A percentile compares a stretch with the other conserved stretches of the same genome.
Evolutionary conservation across 176 grass and related monocot species (phyloP).

Genomic region (Eremochloa ophiuroides): DNA sequence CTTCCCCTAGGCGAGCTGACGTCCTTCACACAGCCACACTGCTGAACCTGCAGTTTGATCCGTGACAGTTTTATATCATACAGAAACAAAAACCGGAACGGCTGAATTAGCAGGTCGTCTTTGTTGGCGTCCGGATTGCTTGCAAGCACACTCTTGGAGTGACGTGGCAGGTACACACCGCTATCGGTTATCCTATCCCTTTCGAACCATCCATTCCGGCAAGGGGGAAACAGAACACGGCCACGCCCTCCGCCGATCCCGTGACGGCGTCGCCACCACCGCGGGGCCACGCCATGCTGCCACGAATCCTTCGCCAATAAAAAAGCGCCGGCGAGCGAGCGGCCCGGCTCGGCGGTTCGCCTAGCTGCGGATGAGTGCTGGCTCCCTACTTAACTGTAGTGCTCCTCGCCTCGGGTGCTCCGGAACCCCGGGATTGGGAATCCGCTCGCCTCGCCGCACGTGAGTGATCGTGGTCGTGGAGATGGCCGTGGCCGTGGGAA

Average conservation of each 20-base stretch:
- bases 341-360: too few species aligned
- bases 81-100: too few species aligned
- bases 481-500: slow-evolving; percentile 43
- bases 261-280: too few species aligned
- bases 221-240: not conserved
- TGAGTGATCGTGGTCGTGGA: too few species aligned
- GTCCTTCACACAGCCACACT: too few species aligned
- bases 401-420: not conserved
- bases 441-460: not conserved
- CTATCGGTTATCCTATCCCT: not conserved
- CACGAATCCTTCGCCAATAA: not conserved
- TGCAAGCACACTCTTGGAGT: not conserved
- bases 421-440: not conserved
- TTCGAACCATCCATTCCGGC: not conserved
- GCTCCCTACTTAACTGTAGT: not conserved
- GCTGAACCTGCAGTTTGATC: too few species aligned
- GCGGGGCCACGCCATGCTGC: not conserved
- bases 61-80: too few species aligned
- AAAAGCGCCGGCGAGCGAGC: not conserved
- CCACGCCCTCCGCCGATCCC: not conserved
- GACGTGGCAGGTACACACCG: not conserved
- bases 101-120: too few species aligned
- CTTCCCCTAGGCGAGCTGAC: too few species aligned
- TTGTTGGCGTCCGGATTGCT: not conserved
- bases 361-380: not conserved